A percentile compares a stretch with the other conserved stretches of the same genome.
Conservation (phyloP, 768 basidiomycete genomes). For the Xerocomellus intermedius region DNA sequence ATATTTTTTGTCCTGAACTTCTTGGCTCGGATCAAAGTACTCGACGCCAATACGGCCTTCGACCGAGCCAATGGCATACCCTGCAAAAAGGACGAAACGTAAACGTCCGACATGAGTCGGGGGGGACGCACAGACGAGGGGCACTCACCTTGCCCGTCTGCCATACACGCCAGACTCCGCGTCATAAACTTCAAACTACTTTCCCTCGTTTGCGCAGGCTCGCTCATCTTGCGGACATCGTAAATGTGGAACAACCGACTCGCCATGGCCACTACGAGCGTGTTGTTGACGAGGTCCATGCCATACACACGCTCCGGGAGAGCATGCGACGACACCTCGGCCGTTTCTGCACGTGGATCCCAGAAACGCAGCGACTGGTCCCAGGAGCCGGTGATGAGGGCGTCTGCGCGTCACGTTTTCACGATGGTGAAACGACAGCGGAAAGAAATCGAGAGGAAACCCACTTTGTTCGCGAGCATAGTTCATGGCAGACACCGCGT, state of each 20-base stretch:
- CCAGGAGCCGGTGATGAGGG: constrained; percentile 87
- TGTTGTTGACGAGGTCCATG: constrained; percentile 75
- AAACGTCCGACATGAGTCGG: not conserved
- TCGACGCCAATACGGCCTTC: constrained; percentile 98
- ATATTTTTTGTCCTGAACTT: constrained; percentile 70
- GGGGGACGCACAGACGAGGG: not conserved
- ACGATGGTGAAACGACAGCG: not conserved
- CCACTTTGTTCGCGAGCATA: constrained; percentile 64
- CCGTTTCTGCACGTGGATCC: constrained; percentile 66
- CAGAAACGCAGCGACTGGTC: constrained; percentile 86
- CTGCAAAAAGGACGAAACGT: constrained; percentile 36
- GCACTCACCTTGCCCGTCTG: constrained; percentile 77
- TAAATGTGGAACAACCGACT: constrained; percentile 89
- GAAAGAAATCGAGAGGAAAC: constrained; percentile 22
- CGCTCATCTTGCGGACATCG: constrained; percentile 75
- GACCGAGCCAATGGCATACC: constrained; percentile 90
- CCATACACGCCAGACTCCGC: constrained; percentile 87
- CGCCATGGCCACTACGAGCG: constrained; percentile 90
- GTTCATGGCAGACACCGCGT: constrained; percentile 75
- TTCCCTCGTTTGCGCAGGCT: constrained; percentile 78
- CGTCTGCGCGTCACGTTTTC: constrained; percentile 42
- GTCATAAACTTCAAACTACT: constrained; percentile 97
- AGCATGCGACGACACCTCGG: constrained; percentile 55
- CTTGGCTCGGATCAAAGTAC: constrained; percentile 83
- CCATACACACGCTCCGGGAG: constrained; percentile 86